Evolutionary conservation across 495 filamentous ascomycete genomes (phyloP).

Genomic region (Cenococcum geophilum): DNA sequence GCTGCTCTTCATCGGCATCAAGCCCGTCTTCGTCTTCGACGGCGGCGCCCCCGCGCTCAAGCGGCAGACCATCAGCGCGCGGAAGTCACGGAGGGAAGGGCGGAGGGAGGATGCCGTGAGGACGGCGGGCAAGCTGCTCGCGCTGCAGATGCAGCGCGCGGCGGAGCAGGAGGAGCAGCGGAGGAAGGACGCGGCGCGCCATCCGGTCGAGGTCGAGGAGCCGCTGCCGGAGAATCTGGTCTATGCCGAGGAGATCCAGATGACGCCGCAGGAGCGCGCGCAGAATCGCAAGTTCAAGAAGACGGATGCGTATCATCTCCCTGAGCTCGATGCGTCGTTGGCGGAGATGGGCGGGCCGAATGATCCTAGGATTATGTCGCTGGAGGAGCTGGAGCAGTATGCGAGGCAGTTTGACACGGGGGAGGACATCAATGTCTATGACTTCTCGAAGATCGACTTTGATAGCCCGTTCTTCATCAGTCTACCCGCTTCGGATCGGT

Average conservation of each 20-base stretch:
- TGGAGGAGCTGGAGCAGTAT: slow-evolving; percentile 88
- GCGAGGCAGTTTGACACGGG: slow-evolving; percentile 84
- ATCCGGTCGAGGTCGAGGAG: slow-evolving; percentile 52
- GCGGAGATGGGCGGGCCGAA: slow-evolving; percentile 81
- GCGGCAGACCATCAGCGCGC: slow-evolving; percentile 74
- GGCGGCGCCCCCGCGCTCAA: slow-evolving; percentile 89
- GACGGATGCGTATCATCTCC: slow-evolving; percentile 90
- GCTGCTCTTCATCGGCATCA: slow-evolving; percentile 91
- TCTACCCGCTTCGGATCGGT: slow-evolving; percentile 81
- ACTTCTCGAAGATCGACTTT: slow-evolving; percentile 98
- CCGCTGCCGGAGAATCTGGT: slow-evolving; percentile 65
- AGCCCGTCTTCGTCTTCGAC: slow-evolving; percentile 96
- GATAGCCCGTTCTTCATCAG: slow-evolving; percentile 88
- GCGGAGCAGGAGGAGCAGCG: slow-evolving; percentile 77
- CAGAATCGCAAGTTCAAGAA: slow-evolving; percentile 75
- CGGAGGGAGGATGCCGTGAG: slow-evolving; percentile 84
- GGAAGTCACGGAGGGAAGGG: slow-evolving; percentile 78
- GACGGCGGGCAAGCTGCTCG: slow-evolving; percentile 84
- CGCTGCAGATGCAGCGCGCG: slow-evolving; percentile 81
- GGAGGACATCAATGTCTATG: slow-evolving; percentile 95
- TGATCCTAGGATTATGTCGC: slow-evolving; percentile 90
- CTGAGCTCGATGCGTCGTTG: slow-evolving; percentile 68
- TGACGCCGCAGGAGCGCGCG: slow-evolving; percentile 69
- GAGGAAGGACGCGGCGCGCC: slow-evolving; percentile 46
- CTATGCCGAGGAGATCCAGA: slow-evolving; percentile 81